A percentile compares a stretch with the other conserved stretches of the same genome.
Evolutionary conservation across 306 rosid species (phyloP).

Genomic region (Cyamopsis tetragonoloba): DNA sequence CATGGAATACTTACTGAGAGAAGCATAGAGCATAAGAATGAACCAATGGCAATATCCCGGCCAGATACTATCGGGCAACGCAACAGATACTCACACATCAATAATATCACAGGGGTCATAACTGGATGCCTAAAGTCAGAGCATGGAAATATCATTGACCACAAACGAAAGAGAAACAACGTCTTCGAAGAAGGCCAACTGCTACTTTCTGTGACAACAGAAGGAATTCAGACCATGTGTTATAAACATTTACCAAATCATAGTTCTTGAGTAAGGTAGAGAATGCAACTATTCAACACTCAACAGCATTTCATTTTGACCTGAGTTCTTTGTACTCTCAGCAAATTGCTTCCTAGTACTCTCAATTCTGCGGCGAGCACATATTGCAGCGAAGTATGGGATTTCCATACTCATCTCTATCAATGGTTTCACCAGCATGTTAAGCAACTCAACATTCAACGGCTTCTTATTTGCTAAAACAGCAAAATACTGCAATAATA

Average conservation of each 20-base stretch:
- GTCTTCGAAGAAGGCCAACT: conserved; percentile 89
- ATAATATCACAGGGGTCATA: conserved; percentile 69
- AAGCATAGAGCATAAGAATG: conserved; percentile 83
- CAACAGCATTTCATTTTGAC: conserved; percentile 34
- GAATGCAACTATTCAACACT: not conserved
- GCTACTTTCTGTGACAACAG: conserved; percentile 60
- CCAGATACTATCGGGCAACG: conserved; percentile 76
- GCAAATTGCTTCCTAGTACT: conserved; percentile 63
- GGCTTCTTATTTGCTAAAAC: conserved; percentile 66
- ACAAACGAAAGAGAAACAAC: conserved; percentile 77
- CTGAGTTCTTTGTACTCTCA: conserved; percentile 60
- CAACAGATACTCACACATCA: conserved; percentile 86
- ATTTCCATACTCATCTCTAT: conserved; percentile 85
- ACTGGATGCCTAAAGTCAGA: conserved; percentile 91
- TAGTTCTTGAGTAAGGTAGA: not conserved
- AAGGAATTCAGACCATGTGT: conserved; percentile 9
- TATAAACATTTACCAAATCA: conserved; percentile 16
- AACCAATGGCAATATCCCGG: conserved; percentile 75
- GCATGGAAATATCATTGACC: conserved; percentile 88
- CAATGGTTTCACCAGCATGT: conserved; percentile 76
- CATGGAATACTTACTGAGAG: conserved; percentile 59
- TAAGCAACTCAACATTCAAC: conserved; percentile 58
- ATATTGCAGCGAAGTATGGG: conserved; percentile 89
- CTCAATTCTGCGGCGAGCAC: conserved; percentile 88
- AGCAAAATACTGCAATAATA: conserved; percentile 88